phyloP scores from a whole-genome alignment of 2,329 filamentous ascomycete species.

The Coniochaeta prunicola region DNA sequence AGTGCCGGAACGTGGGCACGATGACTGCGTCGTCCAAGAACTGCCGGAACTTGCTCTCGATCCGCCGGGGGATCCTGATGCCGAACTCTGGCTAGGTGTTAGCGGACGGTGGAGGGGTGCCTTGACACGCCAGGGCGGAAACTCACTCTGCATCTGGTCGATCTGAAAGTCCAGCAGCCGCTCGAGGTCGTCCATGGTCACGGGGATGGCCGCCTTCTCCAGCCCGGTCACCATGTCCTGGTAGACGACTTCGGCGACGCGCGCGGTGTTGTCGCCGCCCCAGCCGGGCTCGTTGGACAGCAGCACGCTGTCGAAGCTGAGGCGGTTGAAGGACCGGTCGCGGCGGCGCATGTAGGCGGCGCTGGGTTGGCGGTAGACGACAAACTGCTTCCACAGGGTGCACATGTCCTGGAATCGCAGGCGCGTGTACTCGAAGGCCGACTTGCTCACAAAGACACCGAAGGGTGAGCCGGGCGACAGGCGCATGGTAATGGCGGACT shows the following conservation, averaged over 20 bases:
- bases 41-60: constrained; percentile 62
- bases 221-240: constrained; percentile 39
- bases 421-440: constrained; percentile 71
- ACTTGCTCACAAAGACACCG: constrained; percentile 70
- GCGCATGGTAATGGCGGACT: constrained; percentile 34
- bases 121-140: too few species aligned
- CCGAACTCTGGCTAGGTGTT: too few species aligned
- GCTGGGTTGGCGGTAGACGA: constrained; percentile 73
- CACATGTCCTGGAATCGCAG: constrained; percentile 74
- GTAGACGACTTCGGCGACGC: constrained; percentile 33
- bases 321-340: constrained; percentile 48
- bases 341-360: constrained; percentile 58
- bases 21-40: constrained; percentile 60
- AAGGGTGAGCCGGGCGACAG: constrained; percentile 71
- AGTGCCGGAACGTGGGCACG: constrained; percentile 68
- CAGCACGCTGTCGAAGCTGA: constrained; percentile 52
- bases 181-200: constrained; percentile 76
- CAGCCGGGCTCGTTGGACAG: constrained; percentile 40
- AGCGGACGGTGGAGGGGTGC: too few species aligned
- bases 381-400: constrained; percentile 75
- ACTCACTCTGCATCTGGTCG: constrained; percentile 72
- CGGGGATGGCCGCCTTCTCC: constrained; percentile 26
- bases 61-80: constrained; percentile 65
- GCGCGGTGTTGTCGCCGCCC: constrained; percentile 26
- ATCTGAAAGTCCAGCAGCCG: constrained; percentile 82